Percentiles rank a stretch among this genome's conserved stretches.
These are phyloP conservation scores for Pharnaceum exiguum DNA, from an alignment of 148 eudicot species.

Conservation along the genomic window DNA sequence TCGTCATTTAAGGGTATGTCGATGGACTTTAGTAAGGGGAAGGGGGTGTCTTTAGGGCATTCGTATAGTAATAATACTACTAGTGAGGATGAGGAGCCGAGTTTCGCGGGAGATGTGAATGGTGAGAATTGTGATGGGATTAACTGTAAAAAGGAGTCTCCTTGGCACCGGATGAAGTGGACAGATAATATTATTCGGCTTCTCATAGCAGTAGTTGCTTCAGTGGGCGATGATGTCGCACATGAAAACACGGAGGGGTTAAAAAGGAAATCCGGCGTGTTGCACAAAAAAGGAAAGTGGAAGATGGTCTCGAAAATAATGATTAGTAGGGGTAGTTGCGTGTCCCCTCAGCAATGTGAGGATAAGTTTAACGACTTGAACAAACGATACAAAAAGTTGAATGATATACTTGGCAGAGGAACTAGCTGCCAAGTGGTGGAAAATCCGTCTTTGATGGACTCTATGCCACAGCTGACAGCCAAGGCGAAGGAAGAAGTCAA, in stretches of 20 bases:
- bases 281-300: conserved; percentile 80
- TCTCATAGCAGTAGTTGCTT: conserved; percentile 49
- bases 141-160: conserved; percentile 33
- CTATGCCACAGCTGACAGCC: conserved; percentile 42
- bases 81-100: conserved; percentile 52
- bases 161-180: conserved; percentile 84
- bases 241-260: conserved; percentile 32
- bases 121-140: conserved; percentile 22
- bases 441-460: conserved; percentile 50
- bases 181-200: conserved; percentile 55
- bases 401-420: conserved; percentile 68
- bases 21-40: conserved; percentile 43
- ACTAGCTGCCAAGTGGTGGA: conserved; percentile 65
- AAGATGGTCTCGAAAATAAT: conserved; percentile 58
- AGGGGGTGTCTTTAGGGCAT: conserved; percentile 25
- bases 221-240: conserved; percentile 58
- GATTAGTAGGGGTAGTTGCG: conserved; percentile 42
- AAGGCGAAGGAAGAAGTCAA: conserved; percentile 59
- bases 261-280: conserved; percentile 38
- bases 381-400: conserved; percentile 64
- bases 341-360: conserved; percentile 80
- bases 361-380: conserved; percentile 80
- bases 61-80: conserved; percentile 19
- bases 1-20: conserved; percentile 26
- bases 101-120: conserved; percentile 31